A percentile compares a stretch with the other conserved stretches of the same genome.
phyloP scores from a whole-genome alignment of 768 basidiomycete genomes.

The Pilatotrama ljubarskyi region DNA sequence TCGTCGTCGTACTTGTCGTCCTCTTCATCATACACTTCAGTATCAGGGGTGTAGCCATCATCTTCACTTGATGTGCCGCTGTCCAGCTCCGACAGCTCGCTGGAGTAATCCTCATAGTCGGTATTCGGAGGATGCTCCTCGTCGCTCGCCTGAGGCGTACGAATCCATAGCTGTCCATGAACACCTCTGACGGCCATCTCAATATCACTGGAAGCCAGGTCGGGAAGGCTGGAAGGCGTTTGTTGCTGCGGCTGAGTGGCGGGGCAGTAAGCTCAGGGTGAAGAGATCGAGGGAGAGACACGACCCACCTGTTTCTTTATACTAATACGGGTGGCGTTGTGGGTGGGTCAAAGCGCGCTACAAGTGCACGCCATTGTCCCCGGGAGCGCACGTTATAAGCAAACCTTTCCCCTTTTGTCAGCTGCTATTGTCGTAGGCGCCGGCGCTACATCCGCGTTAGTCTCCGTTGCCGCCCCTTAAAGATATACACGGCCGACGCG shows the following conservation, averaged over 20 bases:
- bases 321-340: conserved; percentile 15
- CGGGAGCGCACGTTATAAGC: conserved; percentile 10
- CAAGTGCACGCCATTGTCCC: conserved; percentile 10
- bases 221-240: conserved; percentile 7
- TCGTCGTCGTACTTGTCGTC: conserved; percentile 9
- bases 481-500: too few relatives aligned
- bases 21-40: not conserved
- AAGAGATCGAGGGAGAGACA: not conserved
- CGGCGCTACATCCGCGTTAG: conserved; percentile 15
- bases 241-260: conserved; percentile 7
- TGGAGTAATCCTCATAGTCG: conserved; percentile 4
- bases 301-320: conserved; percentile 12
- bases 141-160: conserved; percentile 11
- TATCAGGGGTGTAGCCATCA: conserved; percentile 17
- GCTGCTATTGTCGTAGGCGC: conserved; percentile 16
- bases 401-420: conserved; percentile 9
- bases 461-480: too few relatives aligned
- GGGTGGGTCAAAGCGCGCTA: conserved; percentile 4
- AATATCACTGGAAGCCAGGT: not conserved
- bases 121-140: conserved; percentile 1
- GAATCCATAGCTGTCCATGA: conserved; percentile 1
- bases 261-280: conserved; percentile 3
- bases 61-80: conserved; percentile 8
- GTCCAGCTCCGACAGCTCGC: conserved; percentile 19
- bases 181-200: conserved; percentile 6